These are phyloP conservation scores for Royoungia palumana DNA, from an alignment of 768 basidiomycete genomes.

Conservation along the genomic window DNA sequence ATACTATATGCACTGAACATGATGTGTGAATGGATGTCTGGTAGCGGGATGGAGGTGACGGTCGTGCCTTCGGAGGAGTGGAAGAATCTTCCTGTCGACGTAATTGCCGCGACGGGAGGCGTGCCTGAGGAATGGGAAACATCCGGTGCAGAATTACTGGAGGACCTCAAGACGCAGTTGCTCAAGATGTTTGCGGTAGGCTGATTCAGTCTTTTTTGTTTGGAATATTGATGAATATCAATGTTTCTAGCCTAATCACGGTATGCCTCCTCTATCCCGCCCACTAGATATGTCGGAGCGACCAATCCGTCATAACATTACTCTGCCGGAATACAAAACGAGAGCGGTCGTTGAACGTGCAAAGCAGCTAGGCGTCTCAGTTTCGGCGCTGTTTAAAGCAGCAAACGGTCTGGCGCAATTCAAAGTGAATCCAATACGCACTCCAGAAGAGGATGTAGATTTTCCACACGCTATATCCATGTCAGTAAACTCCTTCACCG, in stretches of 20 bases:
- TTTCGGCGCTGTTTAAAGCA: slow-evolving; percentile 19
- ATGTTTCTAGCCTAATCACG: slow-evolving; percentile 4
- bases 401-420: slow-evolving; percentile 20
- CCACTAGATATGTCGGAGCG: slow-evolving; percentile 13
- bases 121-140: too few relatives aligned
- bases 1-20: too few relatives aligned
- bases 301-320: not conserved
- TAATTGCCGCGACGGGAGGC: too few relatives aligned
- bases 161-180: too few relatives aligned
- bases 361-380: slow-evolving; percentile 10
- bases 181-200: too few relatives aligned
- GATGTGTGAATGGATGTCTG: too few relatives aligned
- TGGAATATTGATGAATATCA: too few relatives aligned
- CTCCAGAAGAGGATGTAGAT: slow-evolving; percentile 9
- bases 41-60: too few relatives aligned
- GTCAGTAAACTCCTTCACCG: slow-evolving; percentile 4
- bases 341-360: slow-evolving; percentile 7
- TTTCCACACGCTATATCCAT: slow-evolving; percentile 7
- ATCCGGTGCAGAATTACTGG: too few relatives aligned
- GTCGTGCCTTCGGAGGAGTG: too few relatives aligned
- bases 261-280: not conserved
- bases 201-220: too few relatives aligned
- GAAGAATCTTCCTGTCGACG: too few relatives aligned
- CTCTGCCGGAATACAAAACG: slow-evolving; percentile 7
- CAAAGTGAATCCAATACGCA: slow-evolving; percentile 21